Conservation (phyloP, 2,329 filamentous ascomycete genomes). For the Paraphaeosphaeria sporulosa region DNA sequence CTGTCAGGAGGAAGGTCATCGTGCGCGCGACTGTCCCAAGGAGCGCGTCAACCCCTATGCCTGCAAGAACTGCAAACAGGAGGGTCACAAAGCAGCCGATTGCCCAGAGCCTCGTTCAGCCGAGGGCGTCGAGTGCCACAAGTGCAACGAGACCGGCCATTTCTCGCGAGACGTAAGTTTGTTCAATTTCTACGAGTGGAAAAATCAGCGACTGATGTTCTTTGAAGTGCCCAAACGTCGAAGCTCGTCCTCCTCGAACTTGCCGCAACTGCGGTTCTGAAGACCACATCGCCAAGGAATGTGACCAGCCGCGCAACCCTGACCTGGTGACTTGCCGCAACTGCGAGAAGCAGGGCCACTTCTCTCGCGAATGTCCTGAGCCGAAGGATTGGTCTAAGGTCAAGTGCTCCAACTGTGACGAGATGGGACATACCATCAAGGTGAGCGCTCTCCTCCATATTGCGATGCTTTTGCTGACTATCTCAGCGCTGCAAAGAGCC, state of each 20-base stretch:
- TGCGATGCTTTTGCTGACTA: constrained; percentile 18
- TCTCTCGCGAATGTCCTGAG: constrained; percentile 64
- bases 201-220: constrained; percentile 22
- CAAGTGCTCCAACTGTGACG: constrained; percentile 58
- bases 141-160: constrained; percentile 63
- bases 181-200: constrained; percentile 29
- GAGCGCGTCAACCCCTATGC: constrained; percentile 67
- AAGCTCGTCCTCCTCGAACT: constrained; percentile 32
- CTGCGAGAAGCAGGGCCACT: constrained; percentile 70
- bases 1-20: constrained; percentile 70
- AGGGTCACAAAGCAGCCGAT: constrained; percentile 46
- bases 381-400: constrained; percentile 60
- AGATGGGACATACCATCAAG: constrained; percentile 47
- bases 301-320: constrained; percentile 46
- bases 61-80: constrained; percentile 72
- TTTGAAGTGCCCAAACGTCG: constrained; percentile 37
- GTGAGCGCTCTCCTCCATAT: constrained; percentile 18
- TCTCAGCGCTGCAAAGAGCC: constrained; percentile 43
- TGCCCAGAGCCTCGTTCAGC: constrained; percentile 56
- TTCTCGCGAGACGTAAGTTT: constrained; percentile 41
- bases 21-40: constrained; percentile 69
- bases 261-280: constrained; percentile 49
- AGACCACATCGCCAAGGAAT: constrained; percentile 49
- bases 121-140: constrained; percentile 70
- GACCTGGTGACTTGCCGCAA: constrained; percentile 62